A percentile compares a stretch with the other conserved stretches of the same genome.
phyloP scores from a whole-genome alignment of 1,139 yeast species.

The Lodderomyces jiufengensis region DNA sequence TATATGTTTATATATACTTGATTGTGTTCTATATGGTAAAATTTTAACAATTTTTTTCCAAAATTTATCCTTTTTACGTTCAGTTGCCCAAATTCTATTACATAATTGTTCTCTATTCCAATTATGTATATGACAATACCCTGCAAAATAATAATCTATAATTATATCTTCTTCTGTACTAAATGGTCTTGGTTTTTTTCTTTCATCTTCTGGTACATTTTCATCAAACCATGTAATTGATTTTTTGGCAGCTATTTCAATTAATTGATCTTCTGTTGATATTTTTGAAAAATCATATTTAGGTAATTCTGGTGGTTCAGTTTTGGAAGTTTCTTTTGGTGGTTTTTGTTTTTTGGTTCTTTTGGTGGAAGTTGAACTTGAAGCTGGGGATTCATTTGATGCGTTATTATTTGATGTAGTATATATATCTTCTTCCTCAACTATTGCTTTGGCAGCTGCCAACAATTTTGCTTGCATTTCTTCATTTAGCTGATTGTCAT shows the following conservation, averaged over 20 bases:
- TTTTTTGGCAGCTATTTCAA: slow-evolving; percentile 8
- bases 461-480: slow-evolving; percentile 5
- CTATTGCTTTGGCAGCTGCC: slow-evolving; percentile 6
- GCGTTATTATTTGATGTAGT: neutral
- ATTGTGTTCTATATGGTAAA: slow-evolving; percentile 78
- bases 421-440: slow-evolving; percentile 2
- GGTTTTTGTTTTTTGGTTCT: neutral
- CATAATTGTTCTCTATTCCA: slow-evolving; percentile 68
- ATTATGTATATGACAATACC: slow-evolving; percentile 60
- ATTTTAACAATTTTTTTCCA: slow-evolving; percentile 82
- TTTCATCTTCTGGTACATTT: slow-evolving; percentile 24
- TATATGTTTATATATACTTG: slow-evolving; percentile 88
- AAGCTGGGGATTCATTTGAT: no score
- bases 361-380: no score
- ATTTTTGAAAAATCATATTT: slow-evolving; percentile 1
- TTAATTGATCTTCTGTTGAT: slow-evolving; percentile 3
- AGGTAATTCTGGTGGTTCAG: slow-evolving; percentile 2
- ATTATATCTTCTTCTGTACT: slow-evolving; percentile 63
- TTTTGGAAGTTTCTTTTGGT: neutral
- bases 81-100: slow-evolving; percentile 82
- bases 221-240: slow-evolving; percentile 31
- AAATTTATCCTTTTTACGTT: slow-evolving; percentile 78
- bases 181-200: slow-evolving; percentile 45
- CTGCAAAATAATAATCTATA: slow-evolving; percentile 66
- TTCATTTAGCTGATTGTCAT: slow-evolving; percentile 1